Base-by-base conservation (phyloP, 805 yeast species). In the Nakazawaea ambrosiae region DNA sequence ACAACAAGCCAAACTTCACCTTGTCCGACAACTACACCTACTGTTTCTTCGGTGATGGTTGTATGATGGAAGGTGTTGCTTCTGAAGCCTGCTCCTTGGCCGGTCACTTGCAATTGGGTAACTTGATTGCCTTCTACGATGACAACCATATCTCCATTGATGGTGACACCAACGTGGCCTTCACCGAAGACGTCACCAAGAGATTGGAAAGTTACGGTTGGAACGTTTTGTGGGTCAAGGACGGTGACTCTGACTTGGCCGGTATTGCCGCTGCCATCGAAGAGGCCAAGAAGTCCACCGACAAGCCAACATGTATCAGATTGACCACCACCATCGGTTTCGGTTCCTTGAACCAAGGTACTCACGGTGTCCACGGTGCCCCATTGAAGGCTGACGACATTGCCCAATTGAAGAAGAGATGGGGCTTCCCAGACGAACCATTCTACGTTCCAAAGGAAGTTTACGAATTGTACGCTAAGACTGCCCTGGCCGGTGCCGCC, bases 21-120 rank as follows among this genome's bases (percentile, higher is more conserved):
- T 51, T 90, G 41, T 73, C 89, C 40, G 84, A 86, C 68, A 75
- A 76, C 61, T 75, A 70, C 74, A 78, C 88, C 46, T 90, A 78
- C 67, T 63, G 65, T 51, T 78, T 90, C 70, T 66, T 89, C 44
- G 98, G 98, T 69, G 98, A 90, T 54, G 98, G 97, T 54, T 90
- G 98, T 72, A 73, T 90, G 72, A 82, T 81, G 88, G 98, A 90
- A 73, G 98, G 98, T 76, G 87, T 90, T 46, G 75, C 96, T 44
- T 77, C 92, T 43, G 98, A 90, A 73, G 92, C 96, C 41, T 75
- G 76, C 51, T 90, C 98, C 26, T 67, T 89, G 44, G 98, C 98
- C 47, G 98, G 98, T 56, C 98, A 90, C 68, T 73, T 90, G 64
- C 74, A 87, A 72, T 78, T 90, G 62, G 85, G 84, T 62, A 89